A percentile compares a stretch with the other conserved stretches of the same genome.
phyloP scores from a whole-genome alignment of 805 yeast species.

The Candida oleophila region DNA sequence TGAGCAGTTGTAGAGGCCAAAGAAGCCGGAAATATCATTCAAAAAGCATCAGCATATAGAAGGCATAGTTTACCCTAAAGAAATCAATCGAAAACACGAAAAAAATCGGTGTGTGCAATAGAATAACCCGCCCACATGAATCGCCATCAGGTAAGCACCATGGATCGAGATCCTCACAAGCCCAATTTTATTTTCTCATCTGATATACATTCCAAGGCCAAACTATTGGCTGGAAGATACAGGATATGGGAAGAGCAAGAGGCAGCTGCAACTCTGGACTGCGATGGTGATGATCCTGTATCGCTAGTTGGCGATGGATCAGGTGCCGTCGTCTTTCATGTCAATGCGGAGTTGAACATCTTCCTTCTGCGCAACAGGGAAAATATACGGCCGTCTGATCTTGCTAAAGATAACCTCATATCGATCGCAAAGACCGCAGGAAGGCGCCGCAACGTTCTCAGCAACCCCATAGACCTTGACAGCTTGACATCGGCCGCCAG shows the following conservation, averaged over 20 bases:
- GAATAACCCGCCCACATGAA: constrained; percentile 3
- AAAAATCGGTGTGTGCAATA: no score
- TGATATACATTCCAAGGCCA: constrained; percentile 28
- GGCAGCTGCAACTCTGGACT: background rate
- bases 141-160: background rate
- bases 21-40: no score
- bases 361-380: constrained; percentile 27
- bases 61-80: no score
- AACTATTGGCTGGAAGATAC: constrained; percentile 7
- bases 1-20: no score
- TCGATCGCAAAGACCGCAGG: constrained; percentile 25
- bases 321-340: background rate
- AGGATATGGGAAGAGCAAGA: background rate
- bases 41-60: no score
- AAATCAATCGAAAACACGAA: no score
- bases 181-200: constrained; percentile 41
- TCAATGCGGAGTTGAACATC: constrained; percentile 22
- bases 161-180: constrained; percentile 25
- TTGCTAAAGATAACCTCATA: constrained; percentile 33
- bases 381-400: constrained; percentile 28
- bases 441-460: background rate
- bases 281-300: no score
- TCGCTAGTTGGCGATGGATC: no score
- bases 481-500: no score
- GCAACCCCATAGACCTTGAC: background rate